Evolutionary conservation across 495 filamentous ascomycete species (phyloP).

Genomic region (Penicillium chermesinum): DNA sequence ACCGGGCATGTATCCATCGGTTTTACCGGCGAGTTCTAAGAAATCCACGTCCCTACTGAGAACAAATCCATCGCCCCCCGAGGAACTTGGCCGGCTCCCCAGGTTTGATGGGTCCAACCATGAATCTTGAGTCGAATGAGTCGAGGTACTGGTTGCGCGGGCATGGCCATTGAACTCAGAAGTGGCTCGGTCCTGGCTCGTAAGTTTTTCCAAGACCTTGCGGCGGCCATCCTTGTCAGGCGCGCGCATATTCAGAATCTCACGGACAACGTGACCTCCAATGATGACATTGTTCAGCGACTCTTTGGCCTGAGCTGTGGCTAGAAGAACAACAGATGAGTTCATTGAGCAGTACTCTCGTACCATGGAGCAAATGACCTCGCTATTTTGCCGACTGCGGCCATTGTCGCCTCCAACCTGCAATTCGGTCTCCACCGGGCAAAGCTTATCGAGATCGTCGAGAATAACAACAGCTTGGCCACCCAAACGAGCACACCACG

Average conservation of each 20-base stretch:
- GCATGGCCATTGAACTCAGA: slow-evolving; percentile 33
- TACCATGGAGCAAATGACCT: slow-evolving; percentile 76
- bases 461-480: slow-evolving; percentile 79
- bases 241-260: slow-evolving; percentile 78
- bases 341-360: slow-evolving; percentile 72
- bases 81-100: slow-evolving; percentile 42
- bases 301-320: slow-evolving; percentile 91
- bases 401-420: slow-evolving; percentile 89
- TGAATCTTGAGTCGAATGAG: slow-evolving; percentile 48
- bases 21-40: slow-evolving; percentile 84
- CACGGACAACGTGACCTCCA: slow-evolving; percentile 72
- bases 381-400: slow-evolving; percentile 86
- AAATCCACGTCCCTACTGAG: slow-evolving; percentile 77
- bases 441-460: slow-evolving; percentile 89
- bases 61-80: slow-evolving; percentile 57
- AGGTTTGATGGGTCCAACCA: slow-evolving; percentile 66
- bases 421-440: slow-evolving; percentile 86
- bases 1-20: slow-evolving; percentile 96
- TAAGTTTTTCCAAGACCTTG: slow-evolving; percentile 66
- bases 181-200: slow-evolving; percentile 39
- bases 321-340: slow-evolving; percentile 76
- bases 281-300: slow-evolving; percentile 74
- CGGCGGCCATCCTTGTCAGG: slow-evolving; percentile 90
- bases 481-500: slow-evolving; percentile 81
- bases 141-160: slow-evolving; percentile 33